A percentile compares a stretch with the other conserved stretches of the same genome.
phyloP scores from a whole-genome alignment of 208 protist genomes.

The Wallacemonas rigidus region DNA sequence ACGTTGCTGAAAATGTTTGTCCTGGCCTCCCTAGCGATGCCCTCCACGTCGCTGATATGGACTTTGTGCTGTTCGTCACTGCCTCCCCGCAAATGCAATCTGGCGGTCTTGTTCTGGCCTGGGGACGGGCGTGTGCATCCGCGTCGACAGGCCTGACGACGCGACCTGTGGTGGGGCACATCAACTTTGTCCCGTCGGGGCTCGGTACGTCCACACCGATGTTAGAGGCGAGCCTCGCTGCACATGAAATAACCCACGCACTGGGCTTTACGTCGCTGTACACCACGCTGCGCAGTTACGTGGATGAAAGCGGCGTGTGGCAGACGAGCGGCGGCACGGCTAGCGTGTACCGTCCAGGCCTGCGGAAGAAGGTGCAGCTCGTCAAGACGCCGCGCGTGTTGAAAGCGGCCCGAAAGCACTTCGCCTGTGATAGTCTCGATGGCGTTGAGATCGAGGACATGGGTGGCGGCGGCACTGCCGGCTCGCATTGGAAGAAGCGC shows the following conservation, averaged over 20 bases:
- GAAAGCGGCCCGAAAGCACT: slow-evolving; percentile 41
- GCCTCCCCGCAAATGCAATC: slow-evolving; percentile 22
- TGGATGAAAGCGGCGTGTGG: slow-evolving; percentile 17
- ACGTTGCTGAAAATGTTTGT: slow-evolving; percentile 23
- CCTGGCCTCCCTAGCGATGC: slow-evolving; percentile 9
- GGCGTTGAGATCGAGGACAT: slow-evolving; percentile 64
- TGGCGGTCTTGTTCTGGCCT: slow-evolving; percentile 27
- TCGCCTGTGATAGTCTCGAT: slow-evolving; percentile 49
- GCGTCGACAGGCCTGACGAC: slow-evolving; percentile 16
- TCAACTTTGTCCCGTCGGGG: slow-evolving; percentile 65
- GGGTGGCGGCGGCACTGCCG: slow-evolving; percentile 44
- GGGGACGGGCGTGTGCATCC: slow-evolving; percentile 30
- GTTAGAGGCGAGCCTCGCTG: slow-evolving; percentile 24
- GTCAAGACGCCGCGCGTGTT: slow-evolving; percentile 48
- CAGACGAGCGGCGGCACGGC: slow-evolving; percentile 22
- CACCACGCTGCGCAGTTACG: slow-evolving; percentile 18
- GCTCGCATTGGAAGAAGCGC: slow-evolving; percentile 70
- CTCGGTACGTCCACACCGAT: background rate
- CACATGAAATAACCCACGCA: slow-evolving; percentile 68
- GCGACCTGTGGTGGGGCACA: slow-evolving; percentile 49
- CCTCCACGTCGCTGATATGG: slow-evolving; percentile 22
- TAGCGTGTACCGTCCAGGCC: slow-evolving; percentile 24
- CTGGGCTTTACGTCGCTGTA: slow-evolving; percentile 48
- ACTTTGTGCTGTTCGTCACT: slow-evolving; percentile 57
- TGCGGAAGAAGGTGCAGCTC: slow-evolving; percentile 33